Base-by-base conservation (phyloP, 2,329 filamentous ascomycete species). In the Epichloe coenophiala region DNA sequence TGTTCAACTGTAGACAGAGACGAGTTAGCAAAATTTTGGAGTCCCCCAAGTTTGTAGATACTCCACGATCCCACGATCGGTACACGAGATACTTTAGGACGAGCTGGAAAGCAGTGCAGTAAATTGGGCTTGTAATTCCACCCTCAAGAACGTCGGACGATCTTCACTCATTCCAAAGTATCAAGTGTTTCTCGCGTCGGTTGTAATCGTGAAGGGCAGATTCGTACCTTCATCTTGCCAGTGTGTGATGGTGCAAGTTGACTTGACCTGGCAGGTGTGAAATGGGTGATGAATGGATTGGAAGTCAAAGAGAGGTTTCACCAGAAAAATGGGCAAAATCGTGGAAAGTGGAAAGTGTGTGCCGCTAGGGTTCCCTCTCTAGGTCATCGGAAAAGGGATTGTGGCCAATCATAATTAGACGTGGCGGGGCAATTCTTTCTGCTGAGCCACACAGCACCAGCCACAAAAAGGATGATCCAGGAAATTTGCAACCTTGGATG, bases 1-100 rank as follows among this genome's bases (percentile, higher is more conserved):
- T 78, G 77, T 81, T 81, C 73, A 81, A 73, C 77, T 78, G 55
- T 54, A 58, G 31, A n/a, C 45, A 54, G 59, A 39, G 12, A 45
- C 21, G 38, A 36, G 63, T 72, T 57, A 73, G 69, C 61, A 53
- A 50, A 39, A 3, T 44, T 12, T 8, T 17, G 17, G 17, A 5
- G 4, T 12, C 5, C 15, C 8, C 5, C 23, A 31, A 37, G 33
- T 42, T 23, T 21, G 21, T 19, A 12, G 36, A 40, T 13, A 15
- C 5, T 43, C 17, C 17, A 17, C 17, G 17, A 17, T 17, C 17
- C 13, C 37, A 9, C 43, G 46, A 35, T 23, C 33, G 45, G 19
- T 4, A n/a, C 33, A 45, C 35, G n/a, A 45, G 50, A 42, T 38
- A 43, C 17, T 11, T 44, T 37, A 11, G 3, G 36, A 31, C 46